A percentile compares a stretch with the other conserved stretches of the same genome.
phyloP scores from a whole-genome alignment of 192 early-diverging fungal species.

The Endogone sp. region DNA sequence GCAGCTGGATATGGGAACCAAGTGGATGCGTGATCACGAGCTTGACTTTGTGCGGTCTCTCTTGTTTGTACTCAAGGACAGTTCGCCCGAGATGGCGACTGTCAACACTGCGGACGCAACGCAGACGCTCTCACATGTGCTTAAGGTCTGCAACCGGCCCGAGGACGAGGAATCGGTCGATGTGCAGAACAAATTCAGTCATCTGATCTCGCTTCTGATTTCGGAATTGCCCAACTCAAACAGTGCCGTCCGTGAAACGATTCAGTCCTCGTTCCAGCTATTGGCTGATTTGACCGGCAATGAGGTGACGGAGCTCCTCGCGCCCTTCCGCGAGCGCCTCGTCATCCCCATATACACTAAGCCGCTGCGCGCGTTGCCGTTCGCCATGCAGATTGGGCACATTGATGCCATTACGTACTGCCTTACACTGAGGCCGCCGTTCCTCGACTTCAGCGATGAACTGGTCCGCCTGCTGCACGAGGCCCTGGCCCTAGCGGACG shows the following conservation, averaged over 20 bases:
- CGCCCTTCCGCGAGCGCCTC: constrained; percentile 79
- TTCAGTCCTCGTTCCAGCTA: constrained; percentile 76
- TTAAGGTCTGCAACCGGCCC: constrained; percentile 63
- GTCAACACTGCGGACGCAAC: constrained; percentile 71
- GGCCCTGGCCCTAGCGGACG: constrained; percentile 90
- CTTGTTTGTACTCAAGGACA: constrained; percentile 93
- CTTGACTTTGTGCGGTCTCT: constrained; percentile 92
- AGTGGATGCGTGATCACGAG: constrained; percentile 93
- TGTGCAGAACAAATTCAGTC: constrained; percentile 66
- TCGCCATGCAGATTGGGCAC: constrained; percentile 97
- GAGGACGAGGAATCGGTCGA: constrained; percentile 49
- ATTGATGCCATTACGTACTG: constrained; percentile 99
- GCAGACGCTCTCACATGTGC: constrained; percentile 65
- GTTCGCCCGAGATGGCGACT: constrained; percentile 70
- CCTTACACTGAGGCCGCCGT: constrained; percentile 78
- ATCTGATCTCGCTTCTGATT: constrained; percentile 73
- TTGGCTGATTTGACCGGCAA: constrained; percentile 75
- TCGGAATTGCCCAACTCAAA: constrained; percentile 93
- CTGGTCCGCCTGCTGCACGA: constrained; percentile 86
- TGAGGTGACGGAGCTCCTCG: constrained; percentile 81
- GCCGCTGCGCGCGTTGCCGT: constrained; percentile 91
- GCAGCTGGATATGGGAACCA: constrained; percentile 76
- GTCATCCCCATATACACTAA: constrained; percentile 94
- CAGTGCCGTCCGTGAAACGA: constrained; percentile 80
- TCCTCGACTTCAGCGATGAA: constrained; percentile 90